Evolutionary conservation across 192 early-diverging fungal species (phyloP).

Genomic region (Backusella tuberculispora): DNA sequence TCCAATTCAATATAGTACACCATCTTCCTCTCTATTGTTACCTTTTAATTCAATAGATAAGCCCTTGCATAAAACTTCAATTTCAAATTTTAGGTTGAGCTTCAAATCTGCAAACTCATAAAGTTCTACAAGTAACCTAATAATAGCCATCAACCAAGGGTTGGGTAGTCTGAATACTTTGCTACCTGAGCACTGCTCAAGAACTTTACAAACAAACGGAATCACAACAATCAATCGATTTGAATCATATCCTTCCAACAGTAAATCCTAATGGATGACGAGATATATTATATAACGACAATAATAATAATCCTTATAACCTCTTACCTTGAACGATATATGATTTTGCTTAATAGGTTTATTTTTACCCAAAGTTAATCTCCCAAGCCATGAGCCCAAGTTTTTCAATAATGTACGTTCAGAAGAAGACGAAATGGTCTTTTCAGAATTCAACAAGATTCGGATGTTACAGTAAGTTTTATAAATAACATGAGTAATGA

Average conservation of each 20-base stretch:
- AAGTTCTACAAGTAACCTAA: conserved; percentile 89
- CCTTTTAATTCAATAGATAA: conserved; percentile 80
- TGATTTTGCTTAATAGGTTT: conserved; percentile 95
- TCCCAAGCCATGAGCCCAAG: conserved; percentile 95
- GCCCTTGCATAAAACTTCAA: conserved; percentile 97
- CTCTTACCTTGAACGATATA: conserved; percentile 84
- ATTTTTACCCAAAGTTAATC: conserved; percentile 90
- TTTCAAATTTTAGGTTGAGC: conserved; percentile 96
- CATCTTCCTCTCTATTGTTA: background rate
- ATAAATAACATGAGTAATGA: conserved; percentile 77
- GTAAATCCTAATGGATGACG: conserved; percentile 60
- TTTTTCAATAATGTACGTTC: conserved; percentile 94
- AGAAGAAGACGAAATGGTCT: conserved; percentile 85
- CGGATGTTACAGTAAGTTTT: conserved; percentile 89
- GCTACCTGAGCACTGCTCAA: conserved; percentile 85
- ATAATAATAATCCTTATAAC: background rate
- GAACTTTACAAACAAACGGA: conserved; percentile 97
- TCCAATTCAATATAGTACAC: background rate
- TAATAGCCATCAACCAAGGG: conserved; percentile 97
- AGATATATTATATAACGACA: background rate
- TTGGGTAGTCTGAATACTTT: conserved; percentile 94
- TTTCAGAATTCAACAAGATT: conserved; percentile 90
- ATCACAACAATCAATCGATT: conserved; percentile 93
- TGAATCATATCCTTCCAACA: conserved; percentile 90
- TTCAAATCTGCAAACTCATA: conserved; percentile 94